A percentile compares a stretch with the other conserved stretches of the same genome.
These are phyloP conservation scores for Ganoderma multipileum DNA, from an alignment of 1,284 basidiomycete genomes.

Conservation along the genomic window DNA sequence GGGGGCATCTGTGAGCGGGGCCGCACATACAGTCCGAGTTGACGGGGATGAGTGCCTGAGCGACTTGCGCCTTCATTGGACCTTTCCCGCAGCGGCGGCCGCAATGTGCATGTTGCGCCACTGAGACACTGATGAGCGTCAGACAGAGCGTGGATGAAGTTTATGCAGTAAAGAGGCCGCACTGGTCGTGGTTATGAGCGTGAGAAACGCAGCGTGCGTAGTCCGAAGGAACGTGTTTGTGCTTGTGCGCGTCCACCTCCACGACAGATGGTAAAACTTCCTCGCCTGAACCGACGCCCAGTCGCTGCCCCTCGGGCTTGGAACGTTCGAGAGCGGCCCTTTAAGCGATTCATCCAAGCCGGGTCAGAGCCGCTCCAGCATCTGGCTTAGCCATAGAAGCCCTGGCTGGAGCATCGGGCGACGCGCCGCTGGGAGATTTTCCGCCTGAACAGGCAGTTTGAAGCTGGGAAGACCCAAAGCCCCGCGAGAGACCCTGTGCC, in stretches of 20 bases:
- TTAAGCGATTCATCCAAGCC: not conserved
- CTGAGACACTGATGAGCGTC: not conserved
- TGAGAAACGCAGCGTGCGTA: slow-evolving; percentile 9
- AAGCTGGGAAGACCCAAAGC: not conserved
- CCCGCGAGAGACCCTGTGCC: not conserved
- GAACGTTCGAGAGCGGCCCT: not conserved
- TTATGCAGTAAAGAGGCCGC: not conserved
- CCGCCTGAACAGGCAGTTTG: not conserved
- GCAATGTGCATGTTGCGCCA: not conserved
- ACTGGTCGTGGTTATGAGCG: slow-evolving; percentile 18
- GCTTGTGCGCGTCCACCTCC: not conserved
- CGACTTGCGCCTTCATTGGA: not conserved
- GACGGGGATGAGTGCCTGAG: not conserved
- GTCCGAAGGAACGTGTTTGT: not conserved
- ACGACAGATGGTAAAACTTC: not conserved
- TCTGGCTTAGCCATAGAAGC: not conserved
- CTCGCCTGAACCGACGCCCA: not conserved
- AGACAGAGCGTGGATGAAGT: not conserved
- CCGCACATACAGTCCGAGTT: not conserved
- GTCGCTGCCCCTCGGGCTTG: not conserved
- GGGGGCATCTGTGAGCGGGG: not conserved
- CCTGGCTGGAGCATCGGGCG: not conserved
- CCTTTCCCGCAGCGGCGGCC: not conserved
- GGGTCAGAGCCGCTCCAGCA: not conserved
- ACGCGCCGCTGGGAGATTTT: not conserved